Conservation (phyloP, 2,329 filamentous ascomycete genomes). For the Penicillium glabrum region DNA sequence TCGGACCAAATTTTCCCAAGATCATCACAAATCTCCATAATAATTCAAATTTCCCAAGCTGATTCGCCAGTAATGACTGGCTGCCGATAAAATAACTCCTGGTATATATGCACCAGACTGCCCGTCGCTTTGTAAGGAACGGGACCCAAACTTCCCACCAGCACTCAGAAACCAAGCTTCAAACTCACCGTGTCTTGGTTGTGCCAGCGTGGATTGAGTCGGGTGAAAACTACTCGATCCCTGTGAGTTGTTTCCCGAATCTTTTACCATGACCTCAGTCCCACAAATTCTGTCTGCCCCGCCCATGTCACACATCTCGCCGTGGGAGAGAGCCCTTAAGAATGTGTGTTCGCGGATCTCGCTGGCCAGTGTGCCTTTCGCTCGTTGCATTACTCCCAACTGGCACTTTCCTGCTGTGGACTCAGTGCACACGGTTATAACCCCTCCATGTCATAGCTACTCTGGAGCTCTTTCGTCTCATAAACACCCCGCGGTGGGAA, state of each 20-base stretch:
- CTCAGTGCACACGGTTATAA: constrained; percentile 14
- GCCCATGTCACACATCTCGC: constrained; percentile 13
- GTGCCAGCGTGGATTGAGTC: constrained; percentile 25
- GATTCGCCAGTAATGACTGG: neutral
- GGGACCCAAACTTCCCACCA: constrained; percentile 28
- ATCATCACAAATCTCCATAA: neutral
- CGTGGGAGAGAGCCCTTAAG: neutral
- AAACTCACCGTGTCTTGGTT: constrained; percentile 32
- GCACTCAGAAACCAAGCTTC: constrained; percentile 13
- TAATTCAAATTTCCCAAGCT: neutral
- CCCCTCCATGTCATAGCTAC: neutral
- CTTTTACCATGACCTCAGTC: neutral
- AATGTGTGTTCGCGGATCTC: constrained; percentile 7
- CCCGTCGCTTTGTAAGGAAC: constrained; percentile 26
- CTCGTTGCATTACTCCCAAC: neutral
- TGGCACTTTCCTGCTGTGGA: constrained; percentile 1
- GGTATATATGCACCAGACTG: neutral
- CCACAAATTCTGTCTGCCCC: constrained; percentile 19
- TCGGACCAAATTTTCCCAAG: neutral
- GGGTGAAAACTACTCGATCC: constrained; percentile 26
- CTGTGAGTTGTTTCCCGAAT: constrained; percentile 27
- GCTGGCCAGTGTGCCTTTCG: neutral
- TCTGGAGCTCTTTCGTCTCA: neutral
- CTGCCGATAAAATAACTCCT: neutral
- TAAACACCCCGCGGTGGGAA: neutral